Conservation (phyloP, 176 grass and related monocot species). For the Canna indica region DNA sequence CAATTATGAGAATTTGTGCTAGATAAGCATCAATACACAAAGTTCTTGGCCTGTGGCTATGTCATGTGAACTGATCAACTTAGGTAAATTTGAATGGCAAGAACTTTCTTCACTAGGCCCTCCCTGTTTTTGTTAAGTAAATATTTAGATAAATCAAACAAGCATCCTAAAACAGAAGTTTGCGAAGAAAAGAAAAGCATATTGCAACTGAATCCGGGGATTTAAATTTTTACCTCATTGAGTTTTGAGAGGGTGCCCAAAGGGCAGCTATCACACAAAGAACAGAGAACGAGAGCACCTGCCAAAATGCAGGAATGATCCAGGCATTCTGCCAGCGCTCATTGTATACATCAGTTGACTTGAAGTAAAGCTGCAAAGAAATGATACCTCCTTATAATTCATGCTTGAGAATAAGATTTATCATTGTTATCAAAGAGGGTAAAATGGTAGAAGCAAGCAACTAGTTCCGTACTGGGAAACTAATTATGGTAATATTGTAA, state of each 20-base stretch:
- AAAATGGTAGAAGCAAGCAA: not conserved
- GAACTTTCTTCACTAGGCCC: no score
- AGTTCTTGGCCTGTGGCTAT: no score
- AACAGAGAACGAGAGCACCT: constrained; percentile 86
- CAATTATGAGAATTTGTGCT: no score
- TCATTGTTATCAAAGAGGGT: constrained; percentile 5
- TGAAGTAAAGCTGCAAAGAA: constrained; percentile 79
- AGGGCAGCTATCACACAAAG: constrained; percentile 84
- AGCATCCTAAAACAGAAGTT: not conserved
- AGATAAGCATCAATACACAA: no score
- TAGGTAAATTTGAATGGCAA: no score
- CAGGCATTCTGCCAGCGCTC: constrained; percentile 91
- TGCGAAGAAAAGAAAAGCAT: constrained; percentile 13
- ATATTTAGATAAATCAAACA: not conserved
- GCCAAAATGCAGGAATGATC: constrained; percentile 99
- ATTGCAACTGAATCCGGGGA: constrained; percentile 20
- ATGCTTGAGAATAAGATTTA: constrained; percentile 2
- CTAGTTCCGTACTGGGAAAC: not conserved
- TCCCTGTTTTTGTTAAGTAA: no score
- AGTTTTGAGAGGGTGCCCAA: constrained; percentile 91
- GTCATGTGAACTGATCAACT: no score
- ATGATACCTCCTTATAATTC: constrained; percentile 17
- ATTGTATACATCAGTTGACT: constrained; percentile 90
- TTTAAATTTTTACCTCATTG: constrained; percentile 52
- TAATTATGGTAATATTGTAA: not conserved